phyloP scores from a whole-genome alignment of 2,329 filamentous ascomycete species.

The Chaetothyriales sp. region DNA sequence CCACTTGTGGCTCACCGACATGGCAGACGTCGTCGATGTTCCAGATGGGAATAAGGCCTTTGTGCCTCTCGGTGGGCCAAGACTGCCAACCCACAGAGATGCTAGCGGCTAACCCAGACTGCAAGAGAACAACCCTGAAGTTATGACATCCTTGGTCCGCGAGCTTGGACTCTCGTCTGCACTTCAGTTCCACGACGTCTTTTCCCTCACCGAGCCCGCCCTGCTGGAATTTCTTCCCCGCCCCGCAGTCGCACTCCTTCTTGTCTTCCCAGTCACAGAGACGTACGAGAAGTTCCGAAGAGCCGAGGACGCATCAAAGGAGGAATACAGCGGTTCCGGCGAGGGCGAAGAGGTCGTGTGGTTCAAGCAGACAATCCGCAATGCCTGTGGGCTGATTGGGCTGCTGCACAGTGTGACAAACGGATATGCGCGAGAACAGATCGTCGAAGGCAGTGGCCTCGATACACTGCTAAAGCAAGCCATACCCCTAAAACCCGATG shows the following conservation, averaged over 20 bases:
- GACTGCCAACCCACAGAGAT: neutral
- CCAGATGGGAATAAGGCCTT: slow-evolving; percentile 33
- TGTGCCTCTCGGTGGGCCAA: slow-evolving; percentile 31
- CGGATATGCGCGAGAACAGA: slow-evolving; percentile 51
- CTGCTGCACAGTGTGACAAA: slow-evolving; percentile 73
- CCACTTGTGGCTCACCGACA: slow-evolving; percentile 1
- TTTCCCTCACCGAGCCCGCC: slow-evolving; percentile 72
- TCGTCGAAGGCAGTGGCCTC: slow-evolving; percentile 38
- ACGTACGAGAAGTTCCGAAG: slow-evolving; percentile 65
- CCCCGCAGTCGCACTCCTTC: slow-evolving; percentile 72
- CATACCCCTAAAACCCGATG: slow-evolving; percentile 51
- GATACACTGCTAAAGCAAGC: slow-evolving; percentile 52
- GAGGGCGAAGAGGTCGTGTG: slow-evolving; percentile 65
- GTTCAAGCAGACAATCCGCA: slow-evolving; percentile 91
- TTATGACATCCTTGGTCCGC: slow-evolving; percentile 73
- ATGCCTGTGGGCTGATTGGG: slow-evolving; percentile 85
- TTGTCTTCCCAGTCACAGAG: slow-evolving; percentile 76
- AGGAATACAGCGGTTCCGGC: slow-evolving; percentile 56
- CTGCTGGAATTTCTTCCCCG: slow-evolving; percentile 78
- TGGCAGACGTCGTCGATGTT: slow-evolving; percentile 23
- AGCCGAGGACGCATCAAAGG: slow-evolving; percentile 53
- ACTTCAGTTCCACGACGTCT: slow-evolving; percentile 79
- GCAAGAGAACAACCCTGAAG: slow-evolving; percentile 66
- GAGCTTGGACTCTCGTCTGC: slow-evolving; percentile 67
- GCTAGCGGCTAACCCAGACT: slow-evolving; percentile 2